phyloP scores from a whole-genome alignment of 1,284 basidiomycete genomes.

The Tylopilus orsonianus region DNA sequence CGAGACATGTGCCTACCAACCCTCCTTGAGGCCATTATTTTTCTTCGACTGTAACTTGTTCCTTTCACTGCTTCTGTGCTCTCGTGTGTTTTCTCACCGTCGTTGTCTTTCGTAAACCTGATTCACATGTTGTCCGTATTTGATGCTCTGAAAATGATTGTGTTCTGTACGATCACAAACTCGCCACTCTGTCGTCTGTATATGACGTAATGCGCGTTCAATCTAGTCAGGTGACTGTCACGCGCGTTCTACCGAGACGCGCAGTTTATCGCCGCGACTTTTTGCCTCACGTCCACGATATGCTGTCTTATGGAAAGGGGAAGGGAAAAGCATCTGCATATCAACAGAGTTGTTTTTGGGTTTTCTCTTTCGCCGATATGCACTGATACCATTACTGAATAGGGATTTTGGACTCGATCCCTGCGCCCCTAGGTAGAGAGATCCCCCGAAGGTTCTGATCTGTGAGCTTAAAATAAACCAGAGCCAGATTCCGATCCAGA shows the following conservation, averaged over 20 bases:
- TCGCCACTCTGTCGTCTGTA: neutral
- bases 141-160: constrained; percentile 34
- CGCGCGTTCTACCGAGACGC: constrained; percentile 8
- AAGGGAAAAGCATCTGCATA: constrained; percentile 22
- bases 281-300: neutral
- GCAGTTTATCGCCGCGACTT: neutral
- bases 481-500: constrained; percentile 55
- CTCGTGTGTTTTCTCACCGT: constrained; percentile 25
- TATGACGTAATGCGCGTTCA: neutral
- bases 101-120: constrained; percentile 21
- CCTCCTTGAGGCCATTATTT: constrained; percentile 11
- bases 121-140: constrained; percentile 32
- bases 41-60: constrained; percentile 24
- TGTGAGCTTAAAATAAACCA: constrained; percentile 6
- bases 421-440: constrained; percentile 32
- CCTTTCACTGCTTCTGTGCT: constrained; percentile 23
- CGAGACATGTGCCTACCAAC: constrained; percentile 33
- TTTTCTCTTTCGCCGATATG: neutral
- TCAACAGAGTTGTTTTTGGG: constrained; percentile 19
- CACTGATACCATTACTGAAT: constrained; percentile 1
- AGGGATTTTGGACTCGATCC: constrained; percentile 29
- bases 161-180: constrained; percentile 27
- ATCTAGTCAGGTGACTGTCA: constrained; percentile 24
- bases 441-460: neutral
- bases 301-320: constrained; percentile 21